phyloP scores from a whole-genome alignment of 2,329 filamentous ascomycete species.

The Hypomyces rosellus region DNA sequence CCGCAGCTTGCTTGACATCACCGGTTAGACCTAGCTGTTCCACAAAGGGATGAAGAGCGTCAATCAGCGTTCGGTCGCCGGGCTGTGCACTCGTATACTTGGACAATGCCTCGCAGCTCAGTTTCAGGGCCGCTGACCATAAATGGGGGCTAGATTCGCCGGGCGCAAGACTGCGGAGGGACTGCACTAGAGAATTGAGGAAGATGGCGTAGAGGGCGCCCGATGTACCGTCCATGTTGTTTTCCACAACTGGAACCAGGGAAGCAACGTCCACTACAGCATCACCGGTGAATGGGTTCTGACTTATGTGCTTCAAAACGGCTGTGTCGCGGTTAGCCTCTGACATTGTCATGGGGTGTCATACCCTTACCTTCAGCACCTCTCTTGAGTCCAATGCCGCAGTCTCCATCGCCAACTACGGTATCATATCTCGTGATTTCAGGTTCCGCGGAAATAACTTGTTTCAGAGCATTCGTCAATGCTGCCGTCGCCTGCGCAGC shows the following conservation, averaged over 20 bases:
- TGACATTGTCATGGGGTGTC: background rate
- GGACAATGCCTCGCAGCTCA: slow-evolving; percentile 63
- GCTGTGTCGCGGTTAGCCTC: slow-evolving; percentile 32
- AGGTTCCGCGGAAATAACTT: slow-evolving; percentile 60
- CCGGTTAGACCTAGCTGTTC: slow-evolving; percentile 59
- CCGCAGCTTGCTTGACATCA: slow-evolving; percentile 65
- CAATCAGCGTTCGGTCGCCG: slow-evolving; percentile 85
- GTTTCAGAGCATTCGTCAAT: slow-evolving; percentile 52
- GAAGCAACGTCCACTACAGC: slow-evolving; percentile 45
- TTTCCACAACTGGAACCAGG: slow-evolving; percentile 51
- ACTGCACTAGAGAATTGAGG: slow-evolving; percentile 74
- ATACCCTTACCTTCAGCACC: slow-evolving; percentile 63
- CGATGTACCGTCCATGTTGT: slow-evolving; percentile 55
- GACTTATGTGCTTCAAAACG: slow-evolving; percentile 43
- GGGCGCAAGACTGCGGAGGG: slow-evolving; percentile 38
- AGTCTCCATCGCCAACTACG: slow-evolving; percentile 85
- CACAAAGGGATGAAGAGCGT: slow-evolving; percentile 85
- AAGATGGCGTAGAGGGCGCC: slow-evolving; percentile 71
- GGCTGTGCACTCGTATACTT: slow-evolving; percentile 85
- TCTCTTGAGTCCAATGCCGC: slow-evolving; percentile 77
- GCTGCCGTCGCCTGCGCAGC: slow-evolving; percentile 41
- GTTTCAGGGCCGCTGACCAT: slow-evolving; percentile 61
- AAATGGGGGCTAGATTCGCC: slow-evolving; percentile 34
- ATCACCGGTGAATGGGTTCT: slow-evolving; percentile 43
- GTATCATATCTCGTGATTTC: slow-evolving; percentile 71